phyloP scores from a whole-genome alignment of 495 filamentous ascomycete genomes.

The Glutinoglossum americanum region DNA sequence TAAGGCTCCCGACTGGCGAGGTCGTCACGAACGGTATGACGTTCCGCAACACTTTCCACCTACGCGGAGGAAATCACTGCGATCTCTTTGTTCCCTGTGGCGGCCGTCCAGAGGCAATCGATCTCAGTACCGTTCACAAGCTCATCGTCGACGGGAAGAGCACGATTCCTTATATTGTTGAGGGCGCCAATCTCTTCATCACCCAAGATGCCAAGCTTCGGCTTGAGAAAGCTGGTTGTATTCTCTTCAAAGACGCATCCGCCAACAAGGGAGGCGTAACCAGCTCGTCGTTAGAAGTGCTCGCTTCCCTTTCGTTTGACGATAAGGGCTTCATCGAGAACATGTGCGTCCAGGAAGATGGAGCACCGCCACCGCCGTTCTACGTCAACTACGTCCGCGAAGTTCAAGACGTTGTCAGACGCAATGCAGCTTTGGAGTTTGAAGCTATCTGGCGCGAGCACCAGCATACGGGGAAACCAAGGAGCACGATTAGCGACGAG shows the following conservation, averaged over 20 bases:
- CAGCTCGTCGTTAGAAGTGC: constrained; percentile 89
- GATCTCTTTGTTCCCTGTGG: constrained; percentile 93
- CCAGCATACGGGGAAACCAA: constrained; percentile 50
- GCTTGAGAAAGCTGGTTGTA: constrained; percentile 77
- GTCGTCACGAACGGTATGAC: constrained; percentile 71
- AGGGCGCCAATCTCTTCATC: constrained; percentile 96
- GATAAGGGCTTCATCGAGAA: constrained; percentile 69
- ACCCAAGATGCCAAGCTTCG: constrained; percentile 95
- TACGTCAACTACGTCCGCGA: constrained; percentile 82
- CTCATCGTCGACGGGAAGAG: constrained; percentile 69
- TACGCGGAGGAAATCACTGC: constrained; percentile 50
- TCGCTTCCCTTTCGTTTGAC: constrained; percentile 84
- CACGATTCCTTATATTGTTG: constrained; percentile 81
- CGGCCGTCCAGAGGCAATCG: constrained; percentile 90
- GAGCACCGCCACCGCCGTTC: constrained; percentile 65
- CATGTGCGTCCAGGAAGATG: constrained; percentile 73
- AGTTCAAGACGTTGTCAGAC: constrained; percentile 71
- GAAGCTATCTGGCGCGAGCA: constrained; percentile 96
- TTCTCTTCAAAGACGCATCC: constrained; percentile 93
- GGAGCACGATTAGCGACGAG: constrained; percentile 72
- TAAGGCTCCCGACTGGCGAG: constrained; percentile 72
- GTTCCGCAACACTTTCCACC: constrained; percentile 94
- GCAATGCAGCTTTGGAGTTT: constrained; percentile 82
- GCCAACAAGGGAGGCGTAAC: constrained; percentile 98
- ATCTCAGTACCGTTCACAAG: constrained; percentile 62